phyloP scores from a whole-genome alignment of 106 monocot species.

The Alisma plantagoaquatica region DNA sequence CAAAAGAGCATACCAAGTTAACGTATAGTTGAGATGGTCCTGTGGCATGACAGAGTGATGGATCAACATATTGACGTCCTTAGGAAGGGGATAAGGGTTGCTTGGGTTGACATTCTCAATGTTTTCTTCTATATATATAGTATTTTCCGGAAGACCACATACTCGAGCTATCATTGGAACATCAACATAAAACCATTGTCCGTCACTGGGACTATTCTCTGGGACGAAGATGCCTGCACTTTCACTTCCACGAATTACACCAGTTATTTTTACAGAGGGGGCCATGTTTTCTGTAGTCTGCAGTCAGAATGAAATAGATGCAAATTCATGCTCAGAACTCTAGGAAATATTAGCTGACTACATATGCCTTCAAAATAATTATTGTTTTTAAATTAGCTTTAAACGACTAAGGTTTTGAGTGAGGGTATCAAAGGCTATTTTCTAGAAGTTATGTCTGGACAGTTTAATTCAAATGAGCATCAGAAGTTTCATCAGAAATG shows the following conservation, averaged over 20 bases:
- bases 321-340: too few species aligned
- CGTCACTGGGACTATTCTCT: conserved; percentile 54
- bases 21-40: conserved; percentile 80
- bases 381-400: too few species aligned
- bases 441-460: too few species aligned
- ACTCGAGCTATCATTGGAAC: conserved; percentile 62
- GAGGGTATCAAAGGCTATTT: too few species aligned
- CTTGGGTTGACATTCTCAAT: conserved; percentile 51
- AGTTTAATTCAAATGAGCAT: too few species aligned
- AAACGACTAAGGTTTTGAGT: too few species aligned
- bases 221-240: conserved; percentile 92
- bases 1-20: conserved; percentile 57
- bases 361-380: too few species aligned
- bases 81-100: conserved; percentile 93
- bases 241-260: conserved; percentile 84
- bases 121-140: conserved; percentile 82
- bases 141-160: conserved; percentile 57
- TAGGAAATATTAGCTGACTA: too few species aligned
- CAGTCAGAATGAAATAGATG: too few species aligned
- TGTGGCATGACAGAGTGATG: conserved; percentile 81
- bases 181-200: conserved; percentile 93
- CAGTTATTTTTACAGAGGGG: conserved; percentile 52
- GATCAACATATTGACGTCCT: conserved; percentile 72
- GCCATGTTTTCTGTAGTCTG: too few species aligned
- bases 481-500: too few species aligned